Conservation (phyloP, 441 rosid genomes). For the Croton laevigatus region DNA sequence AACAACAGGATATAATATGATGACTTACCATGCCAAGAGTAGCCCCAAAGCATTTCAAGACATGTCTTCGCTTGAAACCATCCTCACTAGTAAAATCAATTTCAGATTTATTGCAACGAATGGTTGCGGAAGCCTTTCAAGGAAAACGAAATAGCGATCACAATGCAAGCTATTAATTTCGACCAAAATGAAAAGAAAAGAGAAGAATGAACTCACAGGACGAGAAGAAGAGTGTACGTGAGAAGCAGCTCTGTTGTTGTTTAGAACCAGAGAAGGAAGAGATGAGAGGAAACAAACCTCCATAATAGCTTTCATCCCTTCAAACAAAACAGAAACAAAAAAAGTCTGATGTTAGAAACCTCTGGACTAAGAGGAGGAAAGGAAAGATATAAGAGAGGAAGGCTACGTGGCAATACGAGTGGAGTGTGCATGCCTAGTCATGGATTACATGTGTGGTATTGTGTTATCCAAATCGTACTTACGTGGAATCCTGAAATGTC, state of each 20-base stretch:
- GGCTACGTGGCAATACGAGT: slow-evolving; percentile 17
- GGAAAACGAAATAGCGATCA: neutral
- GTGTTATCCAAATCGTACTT: slow-evolving; percentile 21
- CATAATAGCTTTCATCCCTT: slow-evolving; percentile 20
- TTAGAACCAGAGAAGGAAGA: slow-evolving; percentile 39
- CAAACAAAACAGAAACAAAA: neutral
- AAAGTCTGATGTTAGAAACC: too few relatives aligned
- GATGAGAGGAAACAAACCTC: slow-evolving; percentile 59
- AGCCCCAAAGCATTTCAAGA: slow-evolving; percentile 54
- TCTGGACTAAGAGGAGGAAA: neutral
- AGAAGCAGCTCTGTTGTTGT: slow-evolving; percentile 17
- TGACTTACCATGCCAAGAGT: slow-evolving; percentile 56
- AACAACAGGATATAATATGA: neutral
- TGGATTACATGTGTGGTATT: neutral
- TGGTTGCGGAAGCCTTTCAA: slow-evolving; percentile 37
- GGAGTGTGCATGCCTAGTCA: slow-evolving; percentile 8
- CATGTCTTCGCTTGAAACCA: slow-evolving; percentile 49
- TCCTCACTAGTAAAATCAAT: slow-evolving; percentile 25
- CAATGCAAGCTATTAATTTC: neutral
- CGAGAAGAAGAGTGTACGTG: slow-evolving; percentile 29
- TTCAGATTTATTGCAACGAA: slow-evolving; percentile 51
- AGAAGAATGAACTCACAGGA: slow-evolving; percentile 26
- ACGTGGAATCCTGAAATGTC: neutral
- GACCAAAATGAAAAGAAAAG: neutral
- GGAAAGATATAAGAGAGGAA: slow-evolving; percentile 10